Evolutionary conservation across 768 basidiomycete species (phyloP).

Genomic region (Tulasnella sp.): DNA sequence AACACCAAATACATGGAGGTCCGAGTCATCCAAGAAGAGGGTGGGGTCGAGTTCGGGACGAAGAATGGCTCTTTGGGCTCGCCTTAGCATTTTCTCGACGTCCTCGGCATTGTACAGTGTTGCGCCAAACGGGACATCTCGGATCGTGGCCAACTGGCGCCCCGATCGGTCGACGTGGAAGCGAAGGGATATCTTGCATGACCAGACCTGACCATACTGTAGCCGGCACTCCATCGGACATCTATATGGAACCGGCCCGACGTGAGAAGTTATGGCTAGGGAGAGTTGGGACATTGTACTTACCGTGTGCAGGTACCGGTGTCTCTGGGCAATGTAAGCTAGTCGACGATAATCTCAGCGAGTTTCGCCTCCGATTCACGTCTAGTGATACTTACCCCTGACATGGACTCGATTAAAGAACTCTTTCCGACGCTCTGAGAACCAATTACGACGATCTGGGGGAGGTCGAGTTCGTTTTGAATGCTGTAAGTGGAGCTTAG

Average conservation of each 20-base stretch:
- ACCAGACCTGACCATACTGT: constrained; percentile 32
- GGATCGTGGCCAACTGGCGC: constrained; percentile 23
- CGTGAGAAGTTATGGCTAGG: constrained; percentile 59
- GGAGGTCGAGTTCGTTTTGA: constrained; percentile 57
- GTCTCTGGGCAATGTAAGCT: constrained; percentile 63
- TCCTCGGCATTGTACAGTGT: constrained; percentile 18
- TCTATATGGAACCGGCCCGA: constrained; percentile 29
- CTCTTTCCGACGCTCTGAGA: constrained; percentile 73
- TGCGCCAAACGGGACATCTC: constrained; percentile 27
- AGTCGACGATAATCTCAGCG: background rate
- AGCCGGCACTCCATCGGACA: constrained; percentile 42
- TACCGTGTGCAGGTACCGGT: constrained; percentile 75
- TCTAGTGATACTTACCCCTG: constrained; percentile 32
- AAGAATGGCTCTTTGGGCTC: constrained; percentile 32
- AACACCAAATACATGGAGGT: constrained; percentile 6
- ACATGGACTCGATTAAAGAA: constrained; percentile 72
- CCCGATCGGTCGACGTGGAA: constrained; percentile 34
- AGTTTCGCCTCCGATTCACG: no score
- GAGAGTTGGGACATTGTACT: constrained; percentile 44
- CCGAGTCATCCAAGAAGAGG: constrained; percentile 20
- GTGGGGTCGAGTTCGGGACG: constrained; percentile 26
- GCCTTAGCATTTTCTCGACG: constrained; percentile 28
- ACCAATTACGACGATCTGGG: constrained; percentile 69
- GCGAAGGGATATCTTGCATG: constrained; percentile 37
- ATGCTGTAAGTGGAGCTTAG: background rate